These are phyloP conservation scores for Arctium minus DNA, from an alignment of 129 eudicot genomes.

Conservation along the genomic window DNA sequence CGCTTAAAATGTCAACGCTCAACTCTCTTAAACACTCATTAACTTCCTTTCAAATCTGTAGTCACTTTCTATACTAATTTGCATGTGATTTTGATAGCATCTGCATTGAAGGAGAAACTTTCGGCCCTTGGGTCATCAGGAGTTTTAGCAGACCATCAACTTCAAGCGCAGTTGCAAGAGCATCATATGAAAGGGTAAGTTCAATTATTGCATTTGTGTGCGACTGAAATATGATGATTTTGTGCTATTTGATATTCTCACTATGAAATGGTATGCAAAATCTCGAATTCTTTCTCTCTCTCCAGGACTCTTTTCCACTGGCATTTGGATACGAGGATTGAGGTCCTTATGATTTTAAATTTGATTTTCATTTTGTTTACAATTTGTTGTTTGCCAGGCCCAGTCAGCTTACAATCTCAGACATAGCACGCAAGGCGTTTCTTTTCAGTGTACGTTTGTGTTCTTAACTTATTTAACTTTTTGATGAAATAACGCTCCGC, in stretches of 20 bases:
- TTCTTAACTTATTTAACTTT: conserved; percentile 13
- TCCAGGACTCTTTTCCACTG: neutral
- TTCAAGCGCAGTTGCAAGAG: conserved; percentile 95
- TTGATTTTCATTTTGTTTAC: conserved; percentile 7
- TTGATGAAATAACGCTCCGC: neutral
- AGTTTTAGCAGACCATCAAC: conserved; percentile 95
- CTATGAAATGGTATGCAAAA: neutral
- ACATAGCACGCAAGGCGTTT: conserved; percentile 95
- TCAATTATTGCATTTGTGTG: neutral
- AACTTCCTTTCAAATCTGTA: conserved; percentile 3
- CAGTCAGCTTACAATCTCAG: conserved; percentile 88
- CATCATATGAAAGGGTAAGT: conserved; percentile 93
- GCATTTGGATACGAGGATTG: neutral
- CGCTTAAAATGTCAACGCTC: neutral
- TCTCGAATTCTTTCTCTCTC: neutral
- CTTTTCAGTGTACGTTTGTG: conserved; percentile 76
- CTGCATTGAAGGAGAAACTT: conserved; percentile 95
- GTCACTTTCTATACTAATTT: conserved; percentile 25
- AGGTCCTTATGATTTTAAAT: neutral
- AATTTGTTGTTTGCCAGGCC: conserved; percentile 51
- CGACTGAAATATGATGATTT: conserved; percentile 9
- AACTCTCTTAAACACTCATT: neutral
- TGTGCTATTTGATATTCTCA: neutral
- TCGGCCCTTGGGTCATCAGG: conserved; percentile 96
- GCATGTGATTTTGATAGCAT: conserved; percentile 50